Evolutionary conservation across 2,329 filamentous ascomycete genomes (phyloP), one percentile per base, ranked within the genome.

Genomic region (Achaetomium macrosporum): DNA sequence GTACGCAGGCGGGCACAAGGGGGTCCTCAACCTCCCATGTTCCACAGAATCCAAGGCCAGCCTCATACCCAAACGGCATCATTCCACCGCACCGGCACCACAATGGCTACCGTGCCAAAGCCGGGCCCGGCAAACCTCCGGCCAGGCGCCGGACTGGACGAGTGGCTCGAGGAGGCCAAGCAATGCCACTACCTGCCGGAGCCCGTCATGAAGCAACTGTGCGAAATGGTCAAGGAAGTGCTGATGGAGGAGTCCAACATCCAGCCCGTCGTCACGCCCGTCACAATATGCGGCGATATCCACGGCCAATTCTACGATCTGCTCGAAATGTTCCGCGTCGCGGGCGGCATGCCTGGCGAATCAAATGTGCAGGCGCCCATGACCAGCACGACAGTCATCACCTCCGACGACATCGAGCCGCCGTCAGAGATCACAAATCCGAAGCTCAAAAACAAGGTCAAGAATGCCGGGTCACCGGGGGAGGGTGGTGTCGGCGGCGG

Each of bases 231-330:
- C 56, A 99, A 99, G 76, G 93, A 97, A 73, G 95, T 90, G 61
- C 79, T 99, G 65, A 99, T 99, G 93, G 93, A 99, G 78, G 93
- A 99, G 74, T 96, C 91, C 60, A 99, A 99, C 69, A 97, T 99
- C 55, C 93, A 97, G 69, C 93, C 93, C n/a, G 92, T 99, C 17
- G 84, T 87, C 50, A 96, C 93, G 0, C 93, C 93, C 7, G 93
- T 99, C 58, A 99, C 93, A 5, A 87, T 99, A 58, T 97, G 93
- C 66, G 93, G 93, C 67, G 93, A 99, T 68, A 97, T 99, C 58
- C 93, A 99, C 72, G 93, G 93, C 63, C 93, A 99, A 73, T 97
- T 97, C 71, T 97, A 99, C 73, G 93, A 99, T 70, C 78, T 99
- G 10, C 83, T 97, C 57, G 93, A 99, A 75, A 83, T 99, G 46